These are phyloP conservation scores for Pulveroboletus ravenelii DNA, from an alignment of 768 basidiomycete species.

Conservation along the genomic window DNA sequence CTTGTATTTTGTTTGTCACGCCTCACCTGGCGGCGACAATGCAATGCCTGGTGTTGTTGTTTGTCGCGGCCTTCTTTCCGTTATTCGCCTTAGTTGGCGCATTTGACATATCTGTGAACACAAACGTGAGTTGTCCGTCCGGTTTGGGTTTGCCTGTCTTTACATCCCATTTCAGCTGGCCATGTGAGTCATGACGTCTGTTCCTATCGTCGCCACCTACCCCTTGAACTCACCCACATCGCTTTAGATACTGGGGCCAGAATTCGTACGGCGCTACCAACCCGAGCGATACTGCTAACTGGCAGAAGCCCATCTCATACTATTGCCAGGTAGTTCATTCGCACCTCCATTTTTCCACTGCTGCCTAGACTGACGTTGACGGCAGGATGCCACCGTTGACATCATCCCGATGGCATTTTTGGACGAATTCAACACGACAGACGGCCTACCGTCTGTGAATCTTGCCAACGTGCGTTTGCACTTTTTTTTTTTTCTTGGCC, in stretches of 20 bases:
- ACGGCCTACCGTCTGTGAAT: constrained; percentile 55
- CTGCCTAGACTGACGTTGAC: neutral
- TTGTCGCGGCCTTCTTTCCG: neutral
- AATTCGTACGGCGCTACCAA: constrained; percentile 35
- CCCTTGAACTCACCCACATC: neutral
- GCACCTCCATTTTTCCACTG: neutral
- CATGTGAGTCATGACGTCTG: constrained; percentile 3
- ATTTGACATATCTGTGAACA: constrained; percentile 16
- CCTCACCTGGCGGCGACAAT: neutral
- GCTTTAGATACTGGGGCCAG: constrained; percentile 35
- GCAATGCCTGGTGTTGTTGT: neutral
- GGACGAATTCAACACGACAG: constrained; percentile 52
- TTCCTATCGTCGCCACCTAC: neutral
- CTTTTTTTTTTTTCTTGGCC: neutral
- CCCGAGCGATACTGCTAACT: constrained; percentile 26
- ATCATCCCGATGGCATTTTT: constrained; percentile 61
- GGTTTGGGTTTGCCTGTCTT: neutral
- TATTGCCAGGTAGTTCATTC: constrained; percentile 27
- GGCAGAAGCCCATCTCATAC: constrained; percentile 30
- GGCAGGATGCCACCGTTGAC: constrained; percentile 51
- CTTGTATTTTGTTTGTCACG: neutral
- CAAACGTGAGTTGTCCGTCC: constrained; percentile 16
- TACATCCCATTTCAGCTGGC: constrained; percentile 12
- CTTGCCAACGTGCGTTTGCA: constrained; percentile 47
- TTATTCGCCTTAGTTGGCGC: constrained; percentile 4